Percentiles rank a stretch among this genome's conserved stretches.
These are phyloP conservation scores for Populus trichocarpa DNA, from an alignment of 441 rosid species.

Conservation along the genomic window DNA sequence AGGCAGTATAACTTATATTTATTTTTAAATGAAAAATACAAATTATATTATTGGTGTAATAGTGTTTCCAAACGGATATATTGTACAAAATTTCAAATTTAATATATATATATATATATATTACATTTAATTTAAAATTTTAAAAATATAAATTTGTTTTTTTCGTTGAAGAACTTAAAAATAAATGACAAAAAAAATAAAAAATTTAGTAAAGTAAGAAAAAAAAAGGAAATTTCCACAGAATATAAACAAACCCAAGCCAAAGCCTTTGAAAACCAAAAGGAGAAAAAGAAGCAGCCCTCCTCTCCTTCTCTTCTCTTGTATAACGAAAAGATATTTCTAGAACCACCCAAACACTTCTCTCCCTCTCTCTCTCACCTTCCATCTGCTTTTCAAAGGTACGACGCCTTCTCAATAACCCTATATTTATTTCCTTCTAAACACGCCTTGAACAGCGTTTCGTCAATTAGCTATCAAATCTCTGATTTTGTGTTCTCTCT, in stretches of 20 bases:
- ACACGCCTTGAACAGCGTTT: background rate
- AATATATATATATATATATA: no score
- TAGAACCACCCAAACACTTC: slow-evolving; percentile 9
- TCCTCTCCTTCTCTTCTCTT: background rate
- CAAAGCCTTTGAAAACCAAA: no score
- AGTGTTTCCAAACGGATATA: background rate
- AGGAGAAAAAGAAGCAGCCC: background rate
- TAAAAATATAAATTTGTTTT: no score
- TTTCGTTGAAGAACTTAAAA: background rate
- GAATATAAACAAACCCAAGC: background rate
- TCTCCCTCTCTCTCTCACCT: background rate
- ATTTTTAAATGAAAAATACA: no score
- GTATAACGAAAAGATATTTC: background rate
- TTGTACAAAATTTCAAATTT: no score
- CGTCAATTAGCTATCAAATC: background rate
- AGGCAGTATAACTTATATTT: no score
- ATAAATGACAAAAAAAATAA: no score
- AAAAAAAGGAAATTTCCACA: background rate
- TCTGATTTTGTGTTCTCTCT: background rate
- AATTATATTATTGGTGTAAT: no score
- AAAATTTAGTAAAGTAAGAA: no score
- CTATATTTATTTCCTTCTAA: background rate
- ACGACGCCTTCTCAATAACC: background rate
- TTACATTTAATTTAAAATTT: background rate
- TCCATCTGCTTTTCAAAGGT: slow-evolving; percentile 6